Base-by-base conservation (phyloP, 495 filamentous ascomycete genomes). In the Podospora bellae-mahoneyi region DNA sequence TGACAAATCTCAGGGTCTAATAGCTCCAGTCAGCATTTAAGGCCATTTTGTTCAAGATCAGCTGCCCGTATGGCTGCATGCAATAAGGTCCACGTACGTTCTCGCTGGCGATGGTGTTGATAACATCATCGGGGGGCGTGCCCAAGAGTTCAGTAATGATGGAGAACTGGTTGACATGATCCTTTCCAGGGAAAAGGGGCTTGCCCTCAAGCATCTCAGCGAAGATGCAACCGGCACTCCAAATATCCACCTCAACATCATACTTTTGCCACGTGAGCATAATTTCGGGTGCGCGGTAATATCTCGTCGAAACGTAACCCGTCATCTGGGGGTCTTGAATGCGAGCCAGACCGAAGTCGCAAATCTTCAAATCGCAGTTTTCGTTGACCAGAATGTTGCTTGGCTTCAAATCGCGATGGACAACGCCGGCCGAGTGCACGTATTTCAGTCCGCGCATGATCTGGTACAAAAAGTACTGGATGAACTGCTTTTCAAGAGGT, bases 181-280 rank as follows among this genome's bases (percentile, higher is more conserved):
- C 95, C 81, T 99, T 99, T 77, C 95, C 95, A 1, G 96, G 95
- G 86, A 99, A 99, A 4, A 99, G 83, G 48, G 95, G 95, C 83
- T 98, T 98, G 68, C 96, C 96, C 81, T 98, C 94, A 69, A 99
- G 83, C 95, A 99, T 99, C 80, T 99, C 95, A 60, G 95, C 95
- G 75, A 99, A 99, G 74, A 99, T 99, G 81, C 95, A 99, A 65
- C 94, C 95, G 10, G 96, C 94, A 76, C 94, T 97, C 95, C 95
- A 99, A 74, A 99, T 97, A 79, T 99, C 95, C 62, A 99, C 95
- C 83, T 98, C 96, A 58, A 97, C 92, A 74, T 99, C 95, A 80
- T 99, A 99, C 81, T 98, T 99, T 79, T 99, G 95, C 95, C 95
- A 99, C 58, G 95, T 99, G 74, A 99, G 92, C 95, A 99, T 99